phyloP scores from a whole-genome alignment of 2,329 filamentous ascomycete genomes.

The Fusarium guadeloupense region DNA sequence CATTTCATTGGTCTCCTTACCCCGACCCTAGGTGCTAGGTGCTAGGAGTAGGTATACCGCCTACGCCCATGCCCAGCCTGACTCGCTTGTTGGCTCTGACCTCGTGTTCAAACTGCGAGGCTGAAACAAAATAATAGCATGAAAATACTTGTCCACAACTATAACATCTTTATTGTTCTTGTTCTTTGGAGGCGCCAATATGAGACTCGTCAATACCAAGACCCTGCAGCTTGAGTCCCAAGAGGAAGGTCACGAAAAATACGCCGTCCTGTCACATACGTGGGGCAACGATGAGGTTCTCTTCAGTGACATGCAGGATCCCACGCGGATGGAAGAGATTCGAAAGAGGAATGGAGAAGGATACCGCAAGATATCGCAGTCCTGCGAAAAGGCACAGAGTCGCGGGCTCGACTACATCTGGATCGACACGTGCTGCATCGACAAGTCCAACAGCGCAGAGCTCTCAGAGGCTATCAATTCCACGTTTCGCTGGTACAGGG shows the following conservation, averaged over 20 bases:
- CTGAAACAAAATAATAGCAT: conserved; percentile 36
- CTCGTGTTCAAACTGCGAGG: conserved; percentile 15
- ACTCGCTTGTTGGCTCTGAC: conserved; percentile 28
- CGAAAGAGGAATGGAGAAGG: conserved; percentile 32
- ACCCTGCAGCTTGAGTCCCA: conserved; percentile 38
- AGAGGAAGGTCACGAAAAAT: conserved; percentile 29
- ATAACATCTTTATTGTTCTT: conserved; percentile 16
- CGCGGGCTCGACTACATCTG: conserved; percentile 38
- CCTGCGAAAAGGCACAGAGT: conserved; percentile 37
- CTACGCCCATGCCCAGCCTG: conserved; percentile 22
- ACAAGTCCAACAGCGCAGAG: conserved; percentile 41
- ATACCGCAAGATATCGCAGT: conserved; percentile 36
- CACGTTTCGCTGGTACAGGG: conserved; percentile 42
- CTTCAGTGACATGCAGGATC: conserved; percentile 35
- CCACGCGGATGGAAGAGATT: conserved; percentile 31
- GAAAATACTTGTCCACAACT: conserved; percentile 24
- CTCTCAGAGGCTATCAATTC: conserved; percentile 41
- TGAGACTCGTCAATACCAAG: conserved; percentile 43
- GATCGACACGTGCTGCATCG: conserved; percentile 44
- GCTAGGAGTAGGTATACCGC: too few species aligned
- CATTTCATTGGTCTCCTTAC: conserved; percentile 30
- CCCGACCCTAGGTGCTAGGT: conserved; percentile 27
- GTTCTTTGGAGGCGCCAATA: conserved; percentile 26
- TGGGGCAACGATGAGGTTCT: conserved; percentile 41
- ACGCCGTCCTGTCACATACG: conserved; percentile 43